Evolutionary conservation across 2,329 filamentous ascomycete genomes (phyloP), one percentile per base, ranked within the genome.

Genomic region (Pseudohalonectria lignicola): DNA sequence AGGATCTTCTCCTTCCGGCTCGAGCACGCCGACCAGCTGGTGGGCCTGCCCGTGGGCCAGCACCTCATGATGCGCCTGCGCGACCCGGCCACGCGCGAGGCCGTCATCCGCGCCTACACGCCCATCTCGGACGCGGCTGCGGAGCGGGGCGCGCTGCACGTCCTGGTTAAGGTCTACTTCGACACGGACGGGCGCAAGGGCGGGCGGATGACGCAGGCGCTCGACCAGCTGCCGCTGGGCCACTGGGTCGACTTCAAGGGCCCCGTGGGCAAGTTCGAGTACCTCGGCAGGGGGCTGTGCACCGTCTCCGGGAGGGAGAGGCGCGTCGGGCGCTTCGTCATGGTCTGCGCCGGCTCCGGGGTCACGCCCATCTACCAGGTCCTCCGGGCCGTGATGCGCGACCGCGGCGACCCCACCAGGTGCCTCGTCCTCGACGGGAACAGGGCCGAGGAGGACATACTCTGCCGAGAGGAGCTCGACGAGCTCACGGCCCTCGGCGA

Each of bases 351-450:
- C 12, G 88, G 88, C 5, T 85, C 76, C n/a, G 88, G 88, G 1
- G 82, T 95, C 51, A 94, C 88, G n/a, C 88, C 88, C 0, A 84
- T 94, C 45, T 92, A 80, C 54, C 84, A 92, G 52, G 83, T 94
- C 3, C 64, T 93, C 37, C 68, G 84, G 6, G 81, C 84, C 0
- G 74, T 93, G 0, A 71, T 87, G 55, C 66, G 71, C 33, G 76
- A 90, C 44, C 48, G 54, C 2, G 54, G 64, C 0, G 84, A 90
- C 50, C 47, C 56, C 8, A 92, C 84, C 1, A 61, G 56, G 2
- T 94, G 86, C 51, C 60, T 82, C 2, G 68, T 95, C 0, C 62
- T 95, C 1, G 71, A 94, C 50, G 86, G 86, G 0, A 95, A 95
- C 49, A 66, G 85, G 11, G 52, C 67, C 6, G 74, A 85, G 38